Conservation (phyloP, 257 asterid genomes). For the Fraxinus excelsior region DNA sequence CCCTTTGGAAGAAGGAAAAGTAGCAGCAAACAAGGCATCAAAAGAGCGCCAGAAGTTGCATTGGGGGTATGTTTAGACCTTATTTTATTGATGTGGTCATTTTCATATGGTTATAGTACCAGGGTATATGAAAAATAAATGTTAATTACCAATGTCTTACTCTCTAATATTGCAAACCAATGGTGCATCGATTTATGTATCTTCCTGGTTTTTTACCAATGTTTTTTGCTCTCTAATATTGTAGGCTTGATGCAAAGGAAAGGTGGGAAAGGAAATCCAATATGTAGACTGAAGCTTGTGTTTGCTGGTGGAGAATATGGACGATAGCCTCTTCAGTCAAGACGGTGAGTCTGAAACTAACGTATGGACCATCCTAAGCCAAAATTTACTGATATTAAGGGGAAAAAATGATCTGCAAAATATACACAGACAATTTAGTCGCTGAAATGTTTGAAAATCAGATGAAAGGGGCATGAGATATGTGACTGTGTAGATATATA, state of each 20-base stretch:
- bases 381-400: neutral
- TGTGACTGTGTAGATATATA: neutral
- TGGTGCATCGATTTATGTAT: neutral
- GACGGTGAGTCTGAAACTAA: neutral
- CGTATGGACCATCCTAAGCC: neutral
- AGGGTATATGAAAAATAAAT: constrained; percentile 4
- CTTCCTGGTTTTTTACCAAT: constrained; percentile 2
- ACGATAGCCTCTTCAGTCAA: constrained; percentile 5
- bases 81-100: neutral
- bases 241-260: constrained; percentile 77
- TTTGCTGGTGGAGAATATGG: neutral
- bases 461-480: neutral
- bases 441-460: neutral
- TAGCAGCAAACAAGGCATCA: constrained; percentile 23
- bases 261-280: constrained; percentile 93
- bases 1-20: constrained; percentile 28
- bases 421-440: neutral
- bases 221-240: constrained; percentile 13
- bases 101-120: neutral
- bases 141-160: neutral
- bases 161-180: constrained; percentile 40
- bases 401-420: neutral
- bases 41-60: constrained; percentile 59
- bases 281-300: constrained; percentile 43
- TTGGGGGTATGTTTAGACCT: constrained; percentile 68